These are phyloP conservation scores for Lophiotrema nucula DNA, from an alignment of 495 filamentous ascomycete genomes.

Conservation along the genomic window DNA sequence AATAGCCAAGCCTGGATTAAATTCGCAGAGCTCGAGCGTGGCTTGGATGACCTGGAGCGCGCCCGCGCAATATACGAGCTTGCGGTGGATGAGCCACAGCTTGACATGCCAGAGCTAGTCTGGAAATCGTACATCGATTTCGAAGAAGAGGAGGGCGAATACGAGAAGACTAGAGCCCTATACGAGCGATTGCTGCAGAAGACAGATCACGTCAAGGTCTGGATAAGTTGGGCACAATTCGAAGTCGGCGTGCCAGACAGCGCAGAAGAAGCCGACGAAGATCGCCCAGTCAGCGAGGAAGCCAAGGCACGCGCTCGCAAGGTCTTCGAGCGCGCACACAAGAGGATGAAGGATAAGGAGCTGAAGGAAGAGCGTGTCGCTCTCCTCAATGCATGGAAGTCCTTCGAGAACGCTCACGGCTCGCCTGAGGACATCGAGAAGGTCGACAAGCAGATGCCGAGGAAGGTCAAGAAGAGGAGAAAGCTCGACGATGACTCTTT, in stretches of 20 bases:
- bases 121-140: constrained; percentile 99
- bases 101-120: constrained; percentile 97
- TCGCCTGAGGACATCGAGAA: constrained; percentile 73
- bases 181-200: constrained; percentile 91
- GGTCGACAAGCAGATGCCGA: constrained; percentile 89
- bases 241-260: constrained; percentile 82
- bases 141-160: constrained; percentile 90
- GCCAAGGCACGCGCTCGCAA: constrained; percentile 78
- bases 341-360: constrained; percentile 85
- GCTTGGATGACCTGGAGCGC: constrained; percentile 82
- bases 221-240: constrained; percentile 95
- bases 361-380: constrained; percentile 87
- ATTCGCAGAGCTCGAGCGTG: constrained; percentile 87
- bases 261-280: constrained; percentile 59
- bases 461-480: constrained; percentile 88
- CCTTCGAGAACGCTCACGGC: constrained; percentile 85
- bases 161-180: constrained; percentile 72
- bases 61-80: constrained; percentile 91
- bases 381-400: constrained; percentile 85
- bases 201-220: constrained; percentile 97
- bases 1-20: constrained; percentile 94
- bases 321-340: constrained; percentile 83
- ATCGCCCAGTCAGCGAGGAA: constrained; percentile 71
- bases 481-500: constrained; percentile 91
- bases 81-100: constrained; percentile 71